Evolutionary conservation across 2,329 filamentous ascomycete genomes (phyloP), one percentile per base, ranked within the genome.

Genomic region (Scytalidium sp.): DNA sequence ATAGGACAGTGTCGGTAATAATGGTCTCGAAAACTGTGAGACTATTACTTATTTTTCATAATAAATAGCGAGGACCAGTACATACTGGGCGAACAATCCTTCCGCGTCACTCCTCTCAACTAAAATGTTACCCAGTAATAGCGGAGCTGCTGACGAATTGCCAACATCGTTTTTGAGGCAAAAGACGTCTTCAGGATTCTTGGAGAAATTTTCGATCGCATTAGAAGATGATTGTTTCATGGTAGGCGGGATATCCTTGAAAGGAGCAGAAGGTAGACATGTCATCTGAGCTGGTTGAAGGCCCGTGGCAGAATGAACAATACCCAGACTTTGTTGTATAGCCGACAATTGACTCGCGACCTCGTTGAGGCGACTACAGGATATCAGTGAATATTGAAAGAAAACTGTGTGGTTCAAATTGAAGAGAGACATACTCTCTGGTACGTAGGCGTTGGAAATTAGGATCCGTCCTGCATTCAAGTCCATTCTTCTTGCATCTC

Each of bases 1-100:
- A 54, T 54, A n/a, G 52, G 52, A 15, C 49, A 50, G 29, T 51
- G 50, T 7, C 45, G 50, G 44, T 52, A 47, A 23, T 52, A 52
- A 21, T 54, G 15, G 13, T n/a, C 10, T 19, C 47, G 41, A 32
- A 54, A 54, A 19, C 52, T 32, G 8, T 22, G 11, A 17, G 25
- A 17, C 41, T 27, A 27, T 41, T 19, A 21, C 8, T 7, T 29
- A 8, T 29, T 29, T 7, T 8, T 8, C 25, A 13, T 29, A 7
- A 7, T 29, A 29, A 29, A 29, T 29, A 13, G 25, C 8, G 13
- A 29, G 7, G 25, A 29, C 7, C 25, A 29, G 8, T 29, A 13
- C 25, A n/a, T n/a, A 29, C 25, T 29, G 25, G 7, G 7, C 13
- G 25, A 29, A 29, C 13, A 29, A 13, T 13, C 13, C 25, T 29